Percentiles rank a stretch among this genome's conserved stretches.
phyloP scores from a whole-genome alignment of 2,329 filamentous ascomycete genomes.

The Hymenoscyphus albidus region DNA sequence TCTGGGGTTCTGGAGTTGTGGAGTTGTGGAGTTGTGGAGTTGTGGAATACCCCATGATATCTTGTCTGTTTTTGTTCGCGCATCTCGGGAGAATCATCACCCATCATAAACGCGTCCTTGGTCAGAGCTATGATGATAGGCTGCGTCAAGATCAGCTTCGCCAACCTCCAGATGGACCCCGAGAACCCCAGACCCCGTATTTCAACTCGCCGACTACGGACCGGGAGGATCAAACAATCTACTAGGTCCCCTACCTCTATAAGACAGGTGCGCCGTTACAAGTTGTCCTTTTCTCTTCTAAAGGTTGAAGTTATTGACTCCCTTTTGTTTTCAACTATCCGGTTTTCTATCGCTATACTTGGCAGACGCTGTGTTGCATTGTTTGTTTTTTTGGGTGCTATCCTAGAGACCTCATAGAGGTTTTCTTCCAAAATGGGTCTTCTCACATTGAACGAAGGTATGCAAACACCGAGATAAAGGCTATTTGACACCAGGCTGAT shows the following conservation, averaged over 20 bases:
- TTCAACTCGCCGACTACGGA: not conserved
- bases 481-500: conserved; percentile 31
- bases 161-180: not conserved
- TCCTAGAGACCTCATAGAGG: not conserved
- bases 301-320: not conserved
- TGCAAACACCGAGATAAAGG: conserved; percentile 31
- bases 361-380: not conserved
- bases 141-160: not conserved
- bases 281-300: conserved; percentile 47
- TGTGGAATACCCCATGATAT: not conserved
- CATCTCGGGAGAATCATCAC: not conserved
- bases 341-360: not conserved
- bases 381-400: not conserved
- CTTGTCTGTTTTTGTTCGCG: not conserved
- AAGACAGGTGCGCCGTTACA: conserved; percentile 43
- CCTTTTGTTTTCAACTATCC: not conserved
- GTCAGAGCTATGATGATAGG: not conserved
- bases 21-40: not conserved
- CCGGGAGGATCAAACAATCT: not conserved
- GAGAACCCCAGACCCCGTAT: not conserved
- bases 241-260: conserved; percentile 32
- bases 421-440: conserved; percentile 35
- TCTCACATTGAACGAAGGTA: conserved; percentile 50
- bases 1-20: not conserved
- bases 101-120: not conserved